These are phyloP conservation scores for Cryptococcus sp. DNA, from an alignment of 1,284 basidiomycete species.

Conservation along the genomic window DNA sequence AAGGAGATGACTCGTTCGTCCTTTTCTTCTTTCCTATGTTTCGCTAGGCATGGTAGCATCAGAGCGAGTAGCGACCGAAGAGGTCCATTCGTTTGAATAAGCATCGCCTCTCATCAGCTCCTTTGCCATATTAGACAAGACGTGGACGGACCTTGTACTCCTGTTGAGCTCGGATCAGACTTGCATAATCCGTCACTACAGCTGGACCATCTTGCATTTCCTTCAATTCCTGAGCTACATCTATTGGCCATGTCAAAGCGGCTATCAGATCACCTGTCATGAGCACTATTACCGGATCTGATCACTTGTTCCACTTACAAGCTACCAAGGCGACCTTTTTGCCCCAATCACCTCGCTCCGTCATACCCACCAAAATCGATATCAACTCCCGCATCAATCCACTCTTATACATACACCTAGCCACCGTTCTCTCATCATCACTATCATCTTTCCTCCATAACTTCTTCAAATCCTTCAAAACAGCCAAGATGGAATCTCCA, in stretches of 20 bases:
- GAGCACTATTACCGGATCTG: neutral
- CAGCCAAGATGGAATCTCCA: conserved; percentile 77
- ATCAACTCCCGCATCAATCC: conserved; percentile 82
- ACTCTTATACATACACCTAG: conserved; percentile 80
- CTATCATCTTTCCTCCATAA: conserved; percentile 91
- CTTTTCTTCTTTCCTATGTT: conserved; percentile 55
- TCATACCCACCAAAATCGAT: conserved; percentile 72
- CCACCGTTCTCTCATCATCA: conserved; percentile 89
- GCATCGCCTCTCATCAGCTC: conserved; percentile 18
- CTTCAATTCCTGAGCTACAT: conserved; percentile 83
- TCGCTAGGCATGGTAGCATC: conserved; percentile 44
- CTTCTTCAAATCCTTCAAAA: conserved; percentile 87
- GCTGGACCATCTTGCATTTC: conserved; percentile 76
- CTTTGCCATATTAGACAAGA: conserved; percentile 22
- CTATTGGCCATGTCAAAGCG: conserved; percentile 96
- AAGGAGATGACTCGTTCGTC: conserved; percentile 83
- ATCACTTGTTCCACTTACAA: conserved; percentile 46
- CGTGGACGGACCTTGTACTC: conserved; percentile 66
- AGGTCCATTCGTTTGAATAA: conserved; percentile 21
- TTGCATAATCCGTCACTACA: conserved; percentile 77
- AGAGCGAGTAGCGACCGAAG: conserved; percentile 43
- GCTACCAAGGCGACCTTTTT: conserved; percentile 74
- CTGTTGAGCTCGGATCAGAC: conserved; percentile 70
- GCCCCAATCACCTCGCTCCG: conserved; percentile 58
- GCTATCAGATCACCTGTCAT: conserved; percentile 70